phyloP scores from a whole-genome alignment of 345 rosid genomes.

The Gossypium herbaceum region DNA sequence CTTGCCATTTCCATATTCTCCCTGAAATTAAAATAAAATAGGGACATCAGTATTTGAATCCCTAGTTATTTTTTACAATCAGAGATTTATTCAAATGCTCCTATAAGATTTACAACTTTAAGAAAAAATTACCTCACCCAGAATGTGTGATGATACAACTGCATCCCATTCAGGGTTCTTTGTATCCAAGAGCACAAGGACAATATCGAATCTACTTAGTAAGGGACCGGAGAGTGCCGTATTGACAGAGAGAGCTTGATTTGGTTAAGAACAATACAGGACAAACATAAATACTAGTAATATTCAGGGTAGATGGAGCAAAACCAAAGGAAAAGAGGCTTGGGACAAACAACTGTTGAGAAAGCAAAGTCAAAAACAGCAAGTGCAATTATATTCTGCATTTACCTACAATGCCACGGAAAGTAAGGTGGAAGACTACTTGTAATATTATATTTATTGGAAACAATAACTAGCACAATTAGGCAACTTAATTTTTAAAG shows the following conservation, averaged over 20 bases:
- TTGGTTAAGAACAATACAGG: slow-evolving; percentile 45
- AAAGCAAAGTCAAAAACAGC: neutral
- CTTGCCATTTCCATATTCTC: slow-evolving; percentile 33
- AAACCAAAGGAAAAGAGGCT: neutral
- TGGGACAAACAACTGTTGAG: neutral
- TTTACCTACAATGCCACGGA: neutral
- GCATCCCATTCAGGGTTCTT: slow-evolving; percentile 98
- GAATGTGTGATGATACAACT: slow-evolving; percentile 97
- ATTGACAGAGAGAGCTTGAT: slow-evolving; percentile 83
- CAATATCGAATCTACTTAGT: slow-evolving; percentile 26
- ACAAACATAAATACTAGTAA: neutral
- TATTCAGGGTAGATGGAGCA: neutral
- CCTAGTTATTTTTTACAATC: neutral
- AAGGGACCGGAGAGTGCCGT: slow-evolving; percentile 88
- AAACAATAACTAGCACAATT: slow-evolving; percentile 9
- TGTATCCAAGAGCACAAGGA: slow-evolving; percentile 88
- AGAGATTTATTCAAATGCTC: slow-evolving; percentile 6
- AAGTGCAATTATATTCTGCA: neutral
- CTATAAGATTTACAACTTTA: neutral
- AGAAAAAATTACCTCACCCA: slow-evolving; percentile 54
- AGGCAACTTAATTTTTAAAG: slow-evolving; percentile 1
- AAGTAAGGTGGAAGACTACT: neutral
- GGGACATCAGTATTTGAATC: neutral
- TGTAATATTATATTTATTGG: neutral
- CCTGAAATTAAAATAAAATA: slow-evolving; percentile 30